Evolutionary conservation across 2,329 filamentous ascomycete genomes (phyloP).

Genomic region (Penicillium aurantiogriseum): DNA sequence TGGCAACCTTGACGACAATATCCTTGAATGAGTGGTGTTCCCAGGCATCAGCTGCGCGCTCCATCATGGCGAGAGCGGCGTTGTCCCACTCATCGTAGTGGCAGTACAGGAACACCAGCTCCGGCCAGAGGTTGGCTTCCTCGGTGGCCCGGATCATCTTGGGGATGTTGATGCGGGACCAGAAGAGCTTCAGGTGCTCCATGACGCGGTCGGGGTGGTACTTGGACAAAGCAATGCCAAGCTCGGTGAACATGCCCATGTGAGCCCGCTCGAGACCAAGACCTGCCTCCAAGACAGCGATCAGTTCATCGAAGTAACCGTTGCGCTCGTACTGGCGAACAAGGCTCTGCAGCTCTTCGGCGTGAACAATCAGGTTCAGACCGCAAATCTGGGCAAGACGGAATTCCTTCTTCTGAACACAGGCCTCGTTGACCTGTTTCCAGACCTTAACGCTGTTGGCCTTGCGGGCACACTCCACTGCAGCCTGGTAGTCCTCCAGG

Average conservation of each 20-base stretch:
- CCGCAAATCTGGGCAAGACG: slow-evolving; percentile 97
- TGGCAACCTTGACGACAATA: slow-evolving; percentile 94
- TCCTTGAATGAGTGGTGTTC: slow-evolving; percentile 99
- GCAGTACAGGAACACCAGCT: slow-evolving; percentile 95
- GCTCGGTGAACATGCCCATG: slow-evolving; percentile 94
- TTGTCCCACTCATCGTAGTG: slow-evolving; percentile 99
- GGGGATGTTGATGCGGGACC: slow-evolving; percentile 94
- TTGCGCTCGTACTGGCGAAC: slow-evolving; percentile 96
- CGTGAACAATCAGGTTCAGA: slow-evolving; percentile 95
- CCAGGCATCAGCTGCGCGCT: slow-evolving; percentile 95
- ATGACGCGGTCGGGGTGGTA: slow-evolving; percentile 95
- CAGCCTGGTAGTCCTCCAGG: slow-evolving; percentile 92
- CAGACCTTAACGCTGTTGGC: slow-evolving; percentile 99
- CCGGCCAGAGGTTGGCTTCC: slow-evolving; percentile 94
- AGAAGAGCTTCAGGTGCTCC: slow-evolving; percentile 99
- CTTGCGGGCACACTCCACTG: slow-evolving; percentile 95
- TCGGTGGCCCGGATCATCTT: slow-evolving; percentile 94
- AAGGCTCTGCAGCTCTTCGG: slow-evolving; percentile 87
- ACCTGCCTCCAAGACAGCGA: slow-evolving; percentile 88
- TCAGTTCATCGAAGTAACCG: slow-evolving; percentile 98
- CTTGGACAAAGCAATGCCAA: slow-evolving; percentile 88
- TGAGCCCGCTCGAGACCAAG: slow-evolving; percentile 88
- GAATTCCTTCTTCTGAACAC: slow-evolving; percentile 97
- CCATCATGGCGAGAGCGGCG: slow-evolving; percentile 94
- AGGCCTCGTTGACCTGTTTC: slow-evolving; percentile 97